Evolutionary conservation across 2,329 filamentous ascomycete genomes (phyloP).

Genomic region (Scedosporium dehoogii): DNA sequence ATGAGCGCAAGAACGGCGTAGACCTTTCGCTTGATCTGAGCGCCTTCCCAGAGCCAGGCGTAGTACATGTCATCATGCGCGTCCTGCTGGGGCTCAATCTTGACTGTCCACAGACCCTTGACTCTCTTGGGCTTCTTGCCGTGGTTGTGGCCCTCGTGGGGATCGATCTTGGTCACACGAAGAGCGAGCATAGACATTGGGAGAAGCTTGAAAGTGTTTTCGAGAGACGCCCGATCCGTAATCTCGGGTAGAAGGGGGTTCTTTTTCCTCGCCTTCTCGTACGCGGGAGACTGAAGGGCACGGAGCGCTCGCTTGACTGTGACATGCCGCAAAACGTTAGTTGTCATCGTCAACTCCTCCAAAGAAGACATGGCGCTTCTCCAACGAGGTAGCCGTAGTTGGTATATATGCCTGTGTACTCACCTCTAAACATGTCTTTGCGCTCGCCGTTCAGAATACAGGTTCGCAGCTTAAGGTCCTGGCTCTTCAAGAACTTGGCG

Average conservation of each 20-base stretch:
- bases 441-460: conserved; percentile 92
- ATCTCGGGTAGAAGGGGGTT: conserved; percentile 82
- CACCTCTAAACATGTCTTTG: conserved; percentile 97
- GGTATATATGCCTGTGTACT: conserved; percentile 5
- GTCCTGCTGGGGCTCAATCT: conserved; percentile 93
- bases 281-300: conserved; percentile 78
- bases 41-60: conserved; percentile 90
- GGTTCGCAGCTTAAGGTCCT: conserved; percentile 81
- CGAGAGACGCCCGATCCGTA: conserved; percentile 76
- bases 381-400: too few relatives aligned
- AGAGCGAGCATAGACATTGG: conserved; percentile 90
- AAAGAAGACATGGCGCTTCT: too few relatives aligned
- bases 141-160: conserved; percentile 57
- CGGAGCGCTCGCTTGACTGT: conserved; percentile 92
- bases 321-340: background rate
- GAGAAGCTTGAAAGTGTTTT: conserved; percentile 90
- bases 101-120: conserved; percentile 94
- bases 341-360: background rate
- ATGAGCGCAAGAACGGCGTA: conserved; percentile 78
- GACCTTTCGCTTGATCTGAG: conserved; percentile 86
- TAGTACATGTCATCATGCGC: conserved; percentile 83
- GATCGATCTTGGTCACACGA: conserved; percentile 74
- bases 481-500: conserved; percentile 74
- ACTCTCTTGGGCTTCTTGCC: conserved; percentile 74
- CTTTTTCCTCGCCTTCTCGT: conserved; percentile 82